These are phyloP conservation scores for Aotearoamyces nothofagi DNA, from an alignment of 2,329 filamentous ascomycete genomes.

Conservation along the genomic window DNA sequence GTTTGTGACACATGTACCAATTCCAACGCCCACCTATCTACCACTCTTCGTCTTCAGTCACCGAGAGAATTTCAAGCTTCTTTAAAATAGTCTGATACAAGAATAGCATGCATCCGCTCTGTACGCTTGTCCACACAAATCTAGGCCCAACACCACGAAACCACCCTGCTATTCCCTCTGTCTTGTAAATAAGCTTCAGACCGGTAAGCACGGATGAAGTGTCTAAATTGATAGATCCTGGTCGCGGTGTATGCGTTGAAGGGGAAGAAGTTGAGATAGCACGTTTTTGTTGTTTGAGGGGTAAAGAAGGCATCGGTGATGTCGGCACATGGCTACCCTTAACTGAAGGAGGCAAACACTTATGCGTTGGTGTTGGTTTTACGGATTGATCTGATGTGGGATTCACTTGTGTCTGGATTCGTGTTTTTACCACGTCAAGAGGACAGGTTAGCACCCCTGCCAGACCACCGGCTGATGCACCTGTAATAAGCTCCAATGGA, in stretches of 20 bases:
- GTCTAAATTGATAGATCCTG: constrained; percentile 66
- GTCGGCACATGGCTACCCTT: neutral
- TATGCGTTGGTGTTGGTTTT: constrained; percentile 11
- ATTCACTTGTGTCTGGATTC: constrained; percentile 83
- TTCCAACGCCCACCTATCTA: constrained; percentile 6
- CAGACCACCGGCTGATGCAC: constrained; percentile 77
- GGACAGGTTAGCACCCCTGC: constrained; percentile 92
- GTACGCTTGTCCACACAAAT: constrained; percentile 92
- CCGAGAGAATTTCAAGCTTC: constrained; percentile 43
- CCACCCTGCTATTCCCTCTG: constrained; percentile 78
- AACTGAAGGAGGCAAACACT: constrained; percentile 1
- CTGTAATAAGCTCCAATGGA: constrained; percentile 73
- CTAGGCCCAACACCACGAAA: constrained; percentile 90
- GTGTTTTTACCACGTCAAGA: constrained; percentile 92
- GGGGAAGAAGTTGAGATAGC: constrained; percentile 83
- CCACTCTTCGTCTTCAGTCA: constrained; percentile 10
- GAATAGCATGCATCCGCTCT: constrained; percentile 93
- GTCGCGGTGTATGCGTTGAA: constrained; percentile 65
- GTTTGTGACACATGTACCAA: too few species aligned
- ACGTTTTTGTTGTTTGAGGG: constrained; percentile 41
- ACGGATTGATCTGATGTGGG: constrained; percentile 16
- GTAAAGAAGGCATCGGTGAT: too few species aligned
- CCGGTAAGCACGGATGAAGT: constrained; percentile 83
- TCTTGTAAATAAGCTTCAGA: constrained; percentile 73
- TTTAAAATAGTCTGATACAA: constrained; percentile 81